A percentile compares a stretch with the other conserved stretches of the same genome.
These are phyloP conservation scores for Aspergillus steynii DNA, from an alignment of 495 filamentous ascomycete species.

Conservation along the genomic window DNA sequence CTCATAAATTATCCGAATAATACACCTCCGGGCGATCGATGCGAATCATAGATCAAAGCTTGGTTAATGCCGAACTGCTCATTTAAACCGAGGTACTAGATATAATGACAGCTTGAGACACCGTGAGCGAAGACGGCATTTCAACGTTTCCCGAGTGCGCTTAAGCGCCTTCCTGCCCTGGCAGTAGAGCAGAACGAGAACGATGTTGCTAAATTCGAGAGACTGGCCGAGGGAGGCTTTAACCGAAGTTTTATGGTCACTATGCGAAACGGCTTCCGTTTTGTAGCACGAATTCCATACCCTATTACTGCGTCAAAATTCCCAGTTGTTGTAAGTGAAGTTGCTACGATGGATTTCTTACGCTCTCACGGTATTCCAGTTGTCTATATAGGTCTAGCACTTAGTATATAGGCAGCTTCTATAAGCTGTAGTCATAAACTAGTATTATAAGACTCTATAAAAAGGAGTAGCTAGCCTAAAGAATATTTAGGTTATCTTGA, in stretches of 20 bases:
- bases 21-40: too few species aligned
- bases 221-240: conserved; percentile 36
- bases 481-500: too few species aligned
- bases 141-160: conserved; percentile 23
- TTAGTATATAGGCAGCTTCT: too few species aligned
- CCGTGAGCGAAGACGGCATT: conserved; percentile 20
- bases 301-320: conserved; percentile 21
- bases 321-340: conserved; percentile 34
- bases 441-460: too few species aligned
- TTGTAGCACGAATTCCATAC: conserved; percentile 29
- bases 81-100: background rate
- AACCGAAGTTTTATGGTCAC: conserved; percentile 29
- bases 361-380: conserved; percentile 25
- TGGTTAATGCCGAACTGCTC: too few species aligned
- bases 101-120: conserved; percentile 27
- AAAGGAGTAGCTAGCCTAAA: too few species aligned
- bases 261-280: conserved; percentile 23
- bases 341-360: conserved; percentile 33
- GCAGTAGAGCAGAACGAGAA: conserved; percentile 12
- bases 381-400: background rate
- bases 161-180: conserved; percentile 26
- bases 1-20: too few species aligned
- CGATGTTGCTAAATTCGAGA: conserved; percentile 24
- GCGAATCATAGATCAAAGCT: too few species aligned
- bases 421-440: too few species aligned